Base-by-base conservation (phyloP, 192 early-diverging fungal genomes). In the Chytriomyces sp. region DNA sequence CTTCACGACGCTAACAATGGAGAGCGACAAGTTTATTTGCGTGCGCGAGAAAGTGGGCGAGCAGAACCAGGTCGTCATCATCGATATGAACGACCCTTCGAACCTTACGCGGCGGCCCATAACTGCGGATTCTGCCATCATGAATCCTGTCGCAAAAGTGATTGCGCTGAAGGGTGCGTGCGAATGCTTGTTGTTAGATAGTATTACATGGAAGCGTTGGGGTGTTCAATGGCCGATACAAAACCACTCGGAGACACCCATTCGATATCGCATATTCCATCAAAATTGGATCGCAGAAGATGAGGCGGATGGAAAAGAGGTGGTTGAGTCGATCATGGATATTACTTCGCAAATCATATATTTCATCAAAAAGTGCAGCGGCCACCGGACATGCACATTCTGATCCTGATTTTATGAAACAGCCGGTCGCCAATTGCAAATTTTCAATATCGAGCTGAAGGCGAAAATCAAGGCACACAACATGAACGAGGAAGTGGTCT, bases 11-110 rank as follows among this genome's bases (percentile, higher is more conserved):
- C 85, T 99, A 64, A 99, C 97, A 60, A 91, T 99, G 82, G 94
- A 99, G 79, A 97, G 95, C 7, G 96, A 99, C 81, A 92, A 94
- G 72, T 99, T 93, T 81, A 97, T 99, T 74, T 97, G 96, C 84
- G 90, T 98, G 36, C 92, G 97, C 56, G 97, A 99, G 76, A 91
- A 91, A 62, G 87, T 91, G 55, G 89, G 90, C 71, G 84, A 92
- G 69, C 88, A 86, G 72, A 92, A 92, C 82, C 93, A 94, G 74
- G 94, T 98, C 34, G 94, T 94, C 52, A 96, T 99, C 70, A 86
- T 99, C 38, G 97, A 99, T 82, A 83, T 99, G 84, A 85, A 88
- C 59, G 90, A 98, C 70, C 88, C 90, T 33, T 82, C 84, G 55
- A 92, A 93, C 74, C 81, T 95, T 37, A 84, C 92, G 62, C 90